Evolutionary conservation across 2,329 filamentous ascomycete genomes (phyloP), one percentile per base, ranked within the genome.

Genomic region (Paecilomyces formosus): DNA sequence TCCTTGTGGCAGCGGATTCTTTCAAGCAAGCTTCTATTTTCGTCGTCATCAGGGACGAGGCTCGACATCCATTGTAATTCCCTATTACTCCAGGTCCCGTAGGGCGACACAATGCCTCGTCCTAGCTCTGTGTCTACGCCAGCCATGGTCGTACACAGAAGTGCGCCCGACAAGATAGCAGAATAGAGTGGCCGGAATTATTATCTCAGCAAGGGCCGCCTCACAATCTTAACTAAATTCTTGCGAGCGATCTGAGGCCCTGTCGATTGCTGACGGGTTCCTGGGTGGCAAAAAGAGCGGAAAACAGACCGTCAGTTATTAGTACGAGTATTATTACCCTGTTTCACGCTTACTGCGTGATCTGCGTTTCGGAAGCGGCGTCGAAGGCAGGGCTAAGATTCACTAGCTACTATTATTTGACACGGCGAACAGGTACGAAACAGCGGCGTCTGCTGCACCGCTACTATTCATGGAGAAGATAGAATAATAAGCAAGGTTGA

Each of bases 311-410:
- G 24, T 52, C 24, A 26, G 3, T 26, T 31, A 31, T 11, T 31
- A 31, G 11, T 31, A 31, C 3, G 5, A 31, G 2, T 31, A 31
- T 9, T 31, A 52, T 22, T 28, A 11, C 21, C 26, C 21, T 52
- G 50, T 52, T 52, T 52, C 50, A 52, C 50, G 50, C 50, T 52
- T 52, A 52, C 50, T 52, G n/a, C 21, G 15, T 52, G 50, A 52
- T 52, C 50, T 52, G 50, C 50, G 50, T 52, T 52, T 52, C 50
- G 39, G 39, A 45, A 45, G 39, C 39, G 35, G 35, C 15, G n/a
- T 45, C 39, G 18, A 45, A n/a, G 39, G 6, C 39, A 18, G 15
- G n/a, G 15, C 15, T 45, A 45, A 39, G 35, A 39, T n/a, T 18
- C 39, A 45, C 39, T 45, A 45, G 39, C 18, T 45, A 45, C 39